Conservation (phyloP, 2,329 filamentous ascomycete genomes). For the Hypoxylon sp. region DNA sequence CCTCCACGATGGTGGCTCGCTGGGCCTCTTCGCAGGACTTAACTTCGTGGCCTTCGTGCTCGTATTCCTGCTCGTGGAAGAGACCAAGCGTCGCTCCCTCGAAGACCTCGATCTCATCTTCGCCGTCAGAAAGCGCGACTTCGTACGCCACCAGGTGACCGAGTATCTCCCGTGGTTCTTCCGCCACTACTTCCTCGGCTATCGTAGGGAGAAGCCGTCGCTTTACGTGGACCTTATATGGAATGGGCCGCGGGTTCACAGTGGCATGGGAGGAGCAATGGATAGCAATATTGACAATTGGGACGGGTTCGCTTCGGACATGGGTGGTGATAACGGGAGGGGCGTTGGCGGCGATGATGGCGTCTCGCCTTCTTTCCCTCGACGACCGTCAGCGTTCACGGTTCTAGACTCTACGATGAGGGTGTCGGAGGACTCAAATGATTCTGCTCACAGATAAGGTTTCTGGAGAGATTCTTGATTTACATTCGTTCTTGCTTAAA, state of each 20-base stretch:
- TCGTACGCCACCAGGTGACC: constrained; percentile 56
- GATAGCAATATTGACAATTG: neutral
- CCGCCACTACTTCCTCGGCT: constrained; percentile 47
- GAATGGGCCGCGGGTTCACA: constrained; percentile 43
- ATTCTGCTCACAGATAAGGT: constrained; percentile 36
- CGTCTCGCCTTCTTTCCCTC: constrained; percentile 15
- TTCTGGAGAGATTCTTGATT: neutral
- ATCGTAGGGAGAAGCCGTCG: constrained; percentile 47
- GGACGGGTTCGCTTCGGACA: constrained; percentile 13
- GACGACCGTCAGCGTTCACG: constrained; percentile 11
- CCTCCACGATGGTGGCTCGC: constrained; percentile 54
- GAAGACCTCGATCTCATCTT: constrained; percentile 61
- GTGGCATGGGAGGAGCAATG: neutral
- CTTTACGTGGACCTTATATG: constrained; percentile 56
- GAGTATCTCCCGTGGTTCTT: constrained; percentile 58
- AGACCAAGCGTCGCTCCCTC: constrained; percentile 59
- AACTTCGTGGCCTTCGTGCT: constrained; percentile 63
- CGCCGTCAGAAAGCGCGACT: constrained; percentile 57
- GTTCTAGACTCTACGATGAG: constrained; percentile 2
- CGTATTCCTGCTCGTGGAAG: constrained; percentile 62
- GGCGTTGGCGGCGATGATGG: constrained; percentile 2
- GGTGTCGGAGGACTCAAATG: constrained; percentile 36
- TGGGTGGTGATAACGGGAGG: neutral
- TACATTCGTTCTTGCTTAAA: neutral
- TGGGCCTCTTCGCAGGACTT: constrained; percentile 63